Conservation (phyloP, 1,139 yeast genomes). For the Trichomonascaceae sp. region DNA sequence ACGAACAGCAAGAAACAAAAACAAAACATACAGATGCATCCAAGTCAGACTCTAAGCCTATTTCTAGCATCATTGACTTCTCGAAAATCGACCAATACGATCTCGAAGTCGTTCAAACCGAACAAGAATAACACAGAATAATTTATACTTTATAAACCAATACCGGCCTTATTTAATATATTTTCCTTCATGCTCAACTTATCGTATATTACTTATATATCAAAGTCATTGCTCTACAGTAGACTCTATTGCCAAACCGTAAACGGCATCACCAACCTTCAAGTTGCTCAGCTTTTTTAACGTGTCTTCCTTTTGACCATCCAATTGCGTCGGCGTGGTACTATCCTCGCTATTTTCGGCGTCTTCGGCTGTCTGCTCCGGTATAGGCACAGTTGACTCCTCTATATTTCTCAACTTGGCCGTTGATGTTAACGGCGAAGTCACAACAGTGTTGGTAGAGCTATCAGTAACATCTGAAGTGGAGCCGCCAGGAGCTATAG, state of each 20-base stretch:
- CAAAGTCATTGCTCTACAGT: conserved; percentile 6
- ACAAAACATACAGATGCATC: neutral
- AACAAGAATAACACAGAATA: neutral
- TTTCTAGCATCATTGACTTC: conserved; percentile 2
- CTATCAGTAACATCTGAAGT: conserved; percentile 6
- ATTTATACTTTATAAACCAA: neutral
- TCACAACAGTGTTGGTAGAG: conserved; percentile 4
- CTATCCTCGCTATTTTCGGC: conserved; percentile 11
- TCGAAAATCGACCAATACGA: conserved; percentile 1
- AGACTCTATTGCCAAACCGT: conserved; percentile 21
- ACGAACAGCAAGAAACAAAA: neutral
- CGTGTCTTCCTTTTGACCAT: conserved; percentile 9
- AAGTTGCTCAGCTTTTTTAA: conserved; percentile 13
- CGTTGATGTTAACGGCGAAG: conserved; percentile 5
- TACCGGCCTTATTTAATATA: neutral
- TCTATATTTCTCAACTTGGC: conserved; percentile 1
- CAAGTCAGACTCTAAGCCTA: neutral
- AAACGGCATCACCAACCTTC: conserved; percentile 16
- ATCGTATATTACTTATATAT: conserved; percentile 7
- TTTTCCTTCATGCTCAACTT: neutral
- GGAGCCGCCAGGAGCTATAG: conserved; percentile 4
- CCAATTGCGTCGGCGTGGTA: conserved; percentile 8
- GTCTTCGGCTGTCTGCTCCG: conserved; percentile 3
- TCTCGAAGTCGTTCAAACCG: neutral
- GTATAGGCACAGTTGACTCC: neutral